These are phyloP conservation scores for Ustilago sp. DNA, from an alignment of 1,284 basidiomycete species.

Conservation along the genomic window DNA sequence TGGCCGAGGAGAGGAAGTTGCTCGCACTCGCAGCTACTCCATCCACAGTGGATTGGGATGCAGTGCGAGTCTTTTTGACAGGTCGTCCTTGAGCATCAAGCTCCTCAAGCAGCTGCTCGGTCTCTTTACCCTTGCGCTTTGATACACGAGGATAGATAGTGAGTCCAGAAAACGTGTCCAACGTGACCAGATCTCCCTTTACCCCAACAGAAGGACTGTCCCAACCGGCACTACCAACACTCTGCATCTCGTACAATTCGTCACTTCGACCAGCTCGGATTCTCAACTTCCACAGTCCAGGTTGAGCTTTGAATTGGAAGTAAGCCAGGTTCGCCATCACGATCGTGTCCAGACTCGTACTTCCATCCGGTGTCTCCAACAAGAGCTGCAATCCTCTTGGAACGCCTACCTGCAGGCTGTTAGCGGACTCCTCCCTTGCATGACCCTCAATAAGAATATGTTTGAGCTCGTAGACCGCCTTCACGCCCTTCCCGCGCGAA, in stretches of 20 bases:
- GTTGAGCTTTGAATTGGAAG: constrained; percentile 91
- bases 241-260: constrained; percentile 84
- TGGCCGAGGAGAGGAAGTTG: constrained; percentile 22
- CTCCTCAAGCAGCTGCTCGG: constrained; percentile 78
- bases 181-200: constrained; percentile 70
- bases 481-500: constrained; percentile 74
- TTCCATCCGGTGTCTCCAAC: constrained; percentile 56
- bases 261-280: constrained; percentile 84
- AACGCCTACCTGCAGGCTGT: constrained; percentile 75
- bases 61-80: constrained; percentile 16
- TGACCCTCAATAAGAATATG: constrained; percentile 94
- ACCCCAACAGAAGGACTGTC: constrained; percentile 76
- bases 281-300: constrained; percentile 84
- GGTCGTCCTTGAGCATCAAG: constrained; percentile 42
- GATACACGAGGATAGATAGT: constrained; percentile 85
- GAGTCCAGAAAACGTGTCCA: constrained; percentile 87
- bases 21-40: constrained; percentile 5
- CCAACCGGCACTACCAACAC: constrained; percentile 80
- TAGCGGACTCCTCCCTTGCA: constrained; percentile 77
- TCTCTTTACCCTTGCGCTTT: constrained; percentile 81
- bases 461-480: constrained; percentile 86
- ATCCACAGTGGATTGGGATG: background rate
- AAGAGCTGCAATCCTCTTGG: constrained; percentile 74
- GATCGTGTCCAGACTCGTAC: constrained; percentile 67
- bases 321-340: constrained; percentile 96